These are phyloP conservation scores for Paraphoma chrysanthemicola DNA, from an alignment of 2,329 filamentous ascomycete species.

Conservation along the genomic window DNA sequence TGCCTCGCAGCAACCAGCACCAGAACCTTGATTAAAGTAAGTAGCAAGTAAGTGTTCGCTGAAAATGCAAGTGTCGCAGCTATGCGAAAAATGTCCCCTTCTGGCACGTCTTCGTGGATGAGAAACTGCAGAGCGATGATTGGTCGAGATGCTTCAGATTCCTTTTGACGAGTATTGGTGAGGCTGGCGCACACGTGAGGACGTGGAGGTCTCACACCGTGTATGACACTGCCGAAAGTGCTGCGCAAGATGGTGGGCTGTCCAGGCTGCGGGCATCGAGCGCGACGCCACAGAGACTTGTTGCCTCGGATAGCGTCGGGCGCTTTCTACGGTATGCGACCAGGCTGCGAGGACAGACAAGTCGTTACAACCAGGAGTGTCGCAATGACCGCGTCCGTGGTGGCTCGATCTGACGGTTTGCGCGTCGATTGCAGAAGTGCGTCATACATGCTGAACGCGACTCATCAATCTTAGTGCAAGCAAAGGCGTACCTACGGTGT, in stretches of 20 bases:
- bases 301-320: too few relatives aligned
- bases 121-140: constrained; percentile 44
- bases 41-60: not conserved
- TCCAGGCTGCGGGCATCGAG: too few relatives aligned
- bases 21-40: not conserved
- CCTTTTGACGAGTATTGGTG: constrained; percentile 23
- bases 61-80: not conserved
- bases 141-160: constrained; percentile 25
- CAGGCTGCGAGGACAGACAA: too few relatives aligned
- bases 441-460: constrained; percentile 26
- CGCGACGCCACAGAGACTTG: too few relatives aligned
- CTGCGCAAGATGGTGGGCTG: too few relatives aligned
- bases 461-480: constrained; percentile 9
- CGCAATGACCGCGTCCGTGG: not conserved
- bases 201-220: constrained; percentile 13
- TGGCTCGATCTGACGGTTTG: constrained; percentile 8
- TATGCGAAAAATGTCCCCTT: not conserved
- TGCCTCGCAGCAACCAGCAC: not conserved
- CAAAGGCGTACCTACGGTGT: not conserved
- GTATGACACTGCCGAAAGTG: too few relatives aligned
- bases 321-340: too few relatives aligned
- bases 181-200: constrained; percentile 32
- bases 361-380: too few relatives aligned
- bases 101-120: constrained; percentile 31
- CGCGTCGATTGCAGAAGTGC: constrained; percentile 16